Base-by-base conservation (phyloP, 371 early-diverging fungal species). In the Syncephalastrum sp. region DNA sequence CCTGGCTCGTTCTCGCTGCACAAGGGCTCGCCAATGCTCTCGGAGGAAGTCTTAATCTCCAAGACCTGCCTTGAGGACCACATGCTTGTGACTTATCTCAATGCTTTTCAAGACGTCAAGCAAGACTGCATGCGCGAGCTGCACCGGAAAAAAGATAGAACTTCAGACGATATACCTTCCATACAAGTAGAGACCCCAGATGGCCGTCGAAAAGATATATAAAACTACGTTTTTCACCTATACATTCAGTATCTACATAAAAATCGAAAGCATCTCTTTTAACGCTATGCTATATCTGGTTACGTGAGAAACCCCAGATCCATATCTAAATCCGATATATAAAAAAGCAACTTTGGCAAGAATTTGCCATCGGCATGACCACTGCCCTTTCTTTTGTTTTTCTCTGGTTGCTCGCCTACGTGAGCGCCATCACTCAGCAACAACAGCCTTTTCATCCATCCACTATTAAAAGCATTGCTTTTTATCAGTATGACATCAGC, bases 11-110 rank as follows among this genome's bases (percentile, higher is more conserved):
- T 75, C 47, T 69, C 74, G 4, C 53, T 79, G 12, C 79, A 79
- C 53, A 61, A 61, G 38, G 67, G 68, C 27, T 68, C 75, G 0
- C 57, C 73, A 3, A 50, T 64, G 42, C 14, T 79, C 4, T 71
- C 75, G 3, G 74, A 79, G 54, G 79, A 79, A 50, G 57, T 72
- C 13, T 42, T 69, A 17, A 70, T 79, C 7, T 69, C 79, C 24
- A 71, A 74, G 49, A 74, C 79, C 1, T 79, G 76, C 45, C 54
- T 79, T 1, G 76, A 79, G 49, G 79, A 79, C 41, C 79, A 79
- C 63, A 69, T 70, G 76, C 65, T 79, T 15, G 74, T 79, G 5
- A 79, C 74, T 24, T 79, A 79, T 54, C 56, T 79, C 27, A 73
- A 67, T 16, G 75, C 76, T 6, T 72, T 75, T 16, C 76, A 75